Base-by-base conservation (phyloP, 805 yeast species). In the Suhomyces pyralidae region DNA sequence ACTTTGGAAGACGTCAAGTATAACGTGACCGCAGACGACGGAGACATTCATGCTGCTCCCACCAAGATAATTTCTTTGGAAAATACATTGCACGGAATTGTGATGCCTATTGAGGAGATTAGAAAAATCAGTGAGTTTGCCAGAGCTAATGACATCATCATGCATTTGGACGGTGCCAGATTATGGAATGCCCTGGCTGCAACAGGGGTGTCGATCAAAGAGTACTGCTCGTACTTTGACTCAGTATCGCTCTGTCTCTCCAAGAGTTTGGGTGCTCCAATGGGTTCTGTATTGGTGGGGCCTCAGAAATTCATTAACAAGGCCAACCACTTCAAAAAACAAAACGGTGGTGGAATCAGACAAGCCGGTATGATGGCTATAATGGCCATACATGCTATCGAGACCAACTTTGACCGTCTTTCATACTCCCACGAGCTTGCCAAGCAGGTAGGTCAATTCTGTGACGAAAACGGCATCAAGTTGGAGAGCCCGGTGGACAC, bases 81-180 rank as follows among this genome's bases (percentile, higher is more conserved):
- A 65, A 92, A 92, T 73, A 92, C 97, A 3, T 63, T 91, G 47
- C 92, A 88, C 60, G 98, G 98, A 22, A 77, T 86, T 36, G 71
- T 92, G 45, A 80, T 81, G 68, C 98, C 98, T 7, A 61, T 85
- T 44, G 93, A 86, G 32, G 97, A 92, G 66, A 78, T 92, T 51
- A 71, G 73, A 53, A 80, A 82, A 52, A 92, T 92, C 60, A 79
- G 86, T 43, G 78, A 71, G 42, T 92, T 88, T 79, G 89, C 93
- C 57, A 75, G 77, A 50, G 79, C 72, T 26, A 77, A 84, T 59
- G 77, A 75, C 51, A 70, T 89, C 51, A 78, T 74, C 51, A 68
- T 91, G 59, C 97, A 93, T 63, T 82, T 91, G 61, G 98, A 92
- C 67, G 98, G 97, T 56, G 98, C 97, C n/a, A 81, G 98, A 61